Conservation (phyloP, 768 basidiomycete species). For the Dioszegia aurantiaca region DNA sequence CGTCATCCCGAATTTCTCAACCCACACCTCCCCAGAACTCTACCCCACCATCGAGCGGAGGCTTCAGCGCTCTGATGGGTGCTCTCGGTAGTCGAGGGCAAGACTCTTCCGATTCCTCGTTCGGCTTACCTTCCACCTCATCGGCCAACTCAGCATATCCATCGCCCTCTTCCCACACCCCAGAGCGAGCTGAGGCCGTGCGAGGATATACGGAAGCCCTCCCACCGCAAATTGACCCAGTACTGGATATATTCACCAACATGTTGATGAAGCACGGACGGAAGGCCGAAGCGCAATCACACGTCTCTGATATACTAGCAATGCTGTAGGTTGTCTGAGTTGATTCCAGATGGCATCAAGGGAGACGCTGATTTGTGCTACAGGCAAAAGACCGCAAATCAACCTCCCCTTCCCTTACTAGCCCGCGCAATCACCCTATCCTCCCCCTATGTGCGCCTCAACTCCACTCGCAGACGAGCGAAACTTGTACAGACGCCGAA, state of each 20-base stretch:
- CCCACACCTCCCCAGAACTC: background rate
- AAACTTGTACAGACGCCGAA: conserved; percentile 68
- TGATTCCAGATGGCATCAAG: background rate
- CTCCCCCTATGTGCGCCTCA: conserved; percentile 66
- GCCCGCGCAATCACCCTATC: conserved; percentile 67
- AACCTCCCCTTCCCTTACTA: conserved; percentile 75
- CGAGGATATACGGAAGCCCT: conserved; percentile 36
- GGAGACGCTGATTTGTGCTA: conserved; percentile 55
- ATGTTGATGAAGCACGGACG: conserved; percentile 50
- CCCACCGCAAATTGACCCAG: conserved; percentile 46
- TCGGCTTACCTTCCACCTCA: background rate
- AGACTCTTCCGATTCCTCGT: background rate
- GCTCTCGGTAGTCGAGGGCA: too few species aligned
- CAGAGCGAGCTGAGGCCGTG: background rate
- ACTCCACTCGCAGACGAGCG: conserved; percentile 62
- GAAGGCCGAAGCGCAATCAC: conserved; percentile 45
- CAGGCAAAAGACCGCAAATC: conserved; percentile 71
- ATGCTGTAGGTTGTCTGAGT: conserved; percentile 32
- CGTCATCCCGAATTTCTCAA: background rate
- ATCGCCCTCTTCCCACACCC: conserved; percentile 11
- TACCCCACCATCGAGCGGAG: background rate
- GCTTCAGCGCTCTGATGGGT: background rate
- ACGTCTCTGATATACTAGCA: conserved; percentile 32
- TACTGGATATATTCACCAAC: conserved; percentile 48
- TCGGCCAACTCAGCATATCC: background rate